Evolutionary conservation across 78 protist species (phyloP).

Genomic region (Tieghemostelium lacteum): DNA sequence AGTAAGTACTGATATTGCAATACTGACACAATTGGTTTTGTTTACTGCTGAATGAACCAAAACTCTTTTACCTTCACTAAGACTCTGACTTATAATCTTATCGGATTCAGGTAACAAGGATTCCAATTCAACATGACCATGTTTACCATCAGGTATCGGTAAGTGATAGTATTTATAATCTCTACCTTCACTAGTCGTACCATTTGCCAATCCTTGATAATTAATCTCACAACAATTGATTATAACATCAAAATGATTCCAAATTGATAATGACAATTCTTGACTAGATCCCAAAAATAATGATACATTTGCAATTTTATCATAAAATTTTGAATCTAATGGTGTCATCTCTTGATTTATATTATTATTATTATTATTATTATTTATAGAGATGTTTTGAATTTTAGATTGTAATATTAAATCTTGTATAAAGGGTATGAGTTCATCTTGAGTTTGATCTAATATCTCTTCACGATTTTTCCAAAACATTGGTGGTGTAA

Average conservation of each 20-base stretch:
- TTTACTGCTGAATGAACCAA: constrained; percentile 35
- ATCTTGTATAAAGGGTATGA: background rate
- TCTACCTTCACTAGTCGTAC: background rate
- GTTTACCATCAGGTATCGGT: constrained; percentile 49
- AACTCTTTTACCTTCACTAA: background rate
- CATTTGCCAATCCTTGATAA: background rate
- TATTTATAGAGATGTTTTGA: background rate
- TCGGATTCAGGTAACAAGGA: constrained; percentile 11
- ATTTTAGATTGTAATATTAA: constrained; percentile 12
- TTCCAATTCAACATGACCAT: constrained; percentile 20
- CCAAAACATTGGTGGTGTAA: constrained; percentile 71
- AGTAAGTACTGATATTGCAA: constrained; percentile 5
- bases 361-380: background rate
- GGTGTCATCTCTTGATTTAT: background rate
- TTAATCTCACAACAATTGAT: constrained; percentile 19
- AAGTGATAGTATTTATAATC: constrained; percentile 14
- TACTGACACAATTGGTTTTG: constrained; percentile 47
- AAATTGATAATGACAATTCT: constrained; percentile 1
- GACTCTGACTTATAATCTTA: background rate
- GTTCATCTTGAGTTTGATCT: constrained; percentile 1
- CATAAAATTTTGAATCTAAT: too few relatives aligned
- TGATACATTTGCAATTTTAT: background rate
- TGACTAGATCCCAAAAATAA: background rate
- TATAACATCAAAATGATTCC: constrained; percentile 31
- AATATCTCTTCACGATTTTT: constrained; percentile 11